These are phyloP conservation scores for Pistacia integerrima DNA, from an alignment of 345 rosid species.

Conservation along the genomic window DNA sequence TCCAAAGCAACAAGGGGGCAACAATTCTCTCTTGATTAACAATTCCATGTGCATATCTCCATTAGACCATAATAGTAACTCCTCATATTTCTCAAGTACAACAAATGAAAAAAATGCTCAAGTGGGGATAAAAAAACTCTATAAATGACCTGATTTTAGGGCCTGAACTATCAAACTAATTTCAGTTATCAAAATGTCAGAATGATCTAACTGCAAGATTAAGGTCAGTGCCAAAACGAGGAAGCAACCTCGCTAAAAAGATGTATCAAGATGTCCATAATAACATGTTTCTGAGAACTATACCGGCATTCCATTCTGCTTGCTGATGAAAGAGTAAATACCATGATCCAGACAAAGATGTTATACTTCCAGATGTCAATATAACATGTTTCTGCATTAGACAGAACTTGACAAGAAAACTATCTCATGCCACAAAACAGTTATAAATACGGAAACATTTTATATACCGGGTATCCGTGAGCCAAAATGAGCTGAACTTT, in stretches of 20 bases:
- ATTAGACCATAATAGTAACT: neutral
- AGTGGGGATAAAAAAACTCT: neutral
- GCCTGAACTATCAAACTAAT: neutral
- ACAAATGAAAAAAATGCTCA: neutral
- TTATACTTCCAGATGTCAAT: neutral
- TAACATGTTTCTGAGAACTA: neutral
- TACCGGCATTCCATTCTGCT: neutral
- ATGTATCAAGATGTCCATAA: too few relatives aligned
- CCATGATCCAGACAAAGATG: constrained; percentile 9
- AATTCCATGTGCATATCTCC: neutral
- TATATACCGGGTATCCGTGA: constrained; percentile 72
- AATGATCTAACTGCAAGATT: neutral
- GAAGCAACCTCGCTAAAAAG: neutral
- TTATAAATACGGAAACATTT: constrained; percentile 7
- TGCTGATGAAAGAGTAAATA: neutral
- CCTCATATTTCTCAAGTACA: neutral
- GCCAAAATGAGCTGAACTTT: constrained; percentile 79
- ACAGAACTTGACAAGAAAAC: neutral
- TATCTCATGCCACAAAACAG: neutral
- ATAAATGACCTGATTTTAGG: neutral
- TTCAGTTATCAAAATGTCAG: neutral
- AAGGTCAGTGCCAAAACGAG: neutral
- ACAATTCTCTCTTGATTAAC: neutral
- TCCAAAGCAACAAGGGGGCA: neutral
- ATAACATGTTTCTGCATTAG: constrained; percentile 1